phyloP scores from a whole-genome alignment of 2,329 filamentous ascomycete species.

The Myriosclerotinia curreyana region DNA sequence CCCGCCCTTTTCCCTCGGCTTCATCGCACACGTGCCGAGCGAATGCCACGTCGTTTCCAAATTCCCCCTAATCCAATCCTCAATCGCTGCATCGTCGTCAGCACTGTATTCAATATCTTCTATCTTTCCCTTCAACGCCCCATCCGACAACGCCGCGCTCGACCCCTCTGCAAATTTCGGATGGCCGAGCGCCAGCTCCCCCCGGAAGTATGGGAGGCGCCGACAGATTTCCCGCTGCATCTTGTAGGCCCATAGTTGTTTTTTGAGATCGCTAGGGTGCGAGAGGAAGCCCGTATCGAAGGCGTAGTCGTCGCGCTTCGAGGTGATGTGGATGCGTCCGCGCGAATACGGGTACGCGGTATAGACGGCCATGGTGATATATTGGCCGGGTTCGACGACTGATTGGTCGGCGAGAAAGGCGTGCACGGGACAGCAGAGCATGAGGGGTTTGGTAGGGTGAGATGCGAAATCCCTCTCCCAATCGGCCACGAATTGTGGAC shows the following conservation, averaged over 20 bases:
- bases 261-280: slow-evolving; percentile 55
- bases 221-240: slow-evolving; percentile 59
- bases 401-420: slow-evolving; percentile 47
- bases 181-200: slow-evolving; percentile 46
- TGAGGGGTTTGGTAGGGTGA: slow-evolving; percentile 37
- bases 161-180: slow-evolving; percentile 46
- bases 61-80: slow-evolving; percentile 44
- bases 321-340: slow-evolving; percentile 58
- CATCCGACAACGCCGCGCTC: slow-evolving; percentile 39
- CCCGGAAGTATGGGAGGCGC: slow-evolving; percentile 51
- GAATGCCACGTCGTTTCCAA: slow-evolving; percentile 44
- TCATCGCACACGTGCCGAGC: slow-evolving; percentile 44
- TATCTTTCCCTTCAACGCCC: slow-evolving; percentile 28
- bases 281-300: slow-evolving; percentile 58
- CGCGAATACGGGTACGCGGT: slow-evolving; percentile 60
- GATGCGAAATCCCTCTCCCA: slow-evolving; percentile 56
- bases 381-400: slow-evolving; percentile 45
- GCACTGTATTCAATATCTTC: slow-evolving; percentile 42
- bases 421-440: slow-evolving; percentile 53
- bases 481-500: slow-evolving; percentile 48
- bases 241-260: slow-evolving; percentile 63
- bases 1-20: slow-evolving; percentile 39
- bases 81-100: slow-evolving; percentile 42
- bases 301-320: slow-evolving; percentile 46
- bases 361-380: slow-evolving; percentile 52